phyloP scores from a whole-genome alignment of 495 filamentous ascomycete species.

The Jackrogersella multiformis region DNA sequence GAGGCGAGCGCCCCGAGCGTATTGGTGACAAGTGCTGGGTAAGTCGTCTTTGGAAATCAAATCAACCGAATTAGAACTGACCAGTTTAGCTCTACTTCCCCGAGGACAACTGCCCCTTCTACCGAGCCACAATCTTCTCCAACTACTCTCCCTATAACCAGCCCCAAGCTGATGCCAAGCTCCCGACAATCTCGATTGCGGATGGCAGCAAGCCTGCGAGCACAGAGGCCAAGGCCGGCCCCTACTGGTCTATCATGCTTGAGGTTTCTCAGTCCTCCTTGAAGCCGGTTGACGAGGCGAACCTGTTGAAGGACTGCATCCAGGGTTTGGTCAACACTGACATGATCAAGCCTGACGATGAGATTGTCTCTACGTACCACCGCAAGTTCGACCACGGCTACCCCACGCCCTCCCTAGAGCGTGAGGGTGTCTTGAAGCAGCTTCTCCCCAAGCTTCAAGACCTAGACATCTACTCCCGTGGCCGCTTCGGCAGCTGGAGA shows the following conservation, averaged over 20 bases:
- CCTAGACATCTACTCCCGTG: constrained; percentile 92
- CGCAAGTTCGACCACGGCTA: constrained; percentile 99
- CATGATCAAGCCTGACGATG: constrained; percentile 88
- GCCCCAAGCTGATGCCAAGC: constrained; percentile 80
- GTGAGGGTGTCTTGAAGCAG: constrained; percentile 91
- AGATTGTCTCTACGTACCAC: constrained; percentile 99
- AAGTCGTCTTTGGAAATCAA: constrained; percentile 42
- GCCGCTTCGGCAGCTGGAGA: constrained; percentile 97
- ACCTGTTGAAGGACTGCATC: constrained; percentile 87
- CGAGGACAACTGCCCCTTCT: constrained; percentile 98
- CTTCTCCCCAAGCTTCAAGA: constrained; percentile 91
- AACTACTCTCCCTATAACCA: constrained; percentile 99
- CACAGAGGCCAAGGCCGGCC: constrained; percentile 77
- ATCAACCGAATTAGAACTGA: constrained; percentile 18
- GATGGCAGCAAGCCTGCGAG: constrained; percentile 80
- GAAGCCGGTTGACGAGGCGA: constrained; percentile 90
- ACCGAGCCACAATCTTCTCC: constrained; percentile 99
- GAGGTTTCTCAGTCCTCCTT: constrained; percentile 95
- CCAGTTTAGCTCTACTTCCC: constrained; percentile 89
- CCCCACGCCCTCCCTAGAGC: constrained; percentile 93
- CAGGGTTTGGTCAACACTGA: constrained; percentile 96
- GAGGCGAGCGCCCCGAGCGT: constrained; percentile 89
- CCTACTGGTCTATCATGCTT: constrained; percentile 99
- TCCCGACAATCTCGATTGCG: constrained; percentile 85
- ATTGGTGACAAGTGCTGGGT: constrained; percentile 99